These are phyloP conservation scores for Exsudoporus floridanus DNA, from an alignment of 1,284 basidiomycete genomes.

Conservation along the genomic window DNA sequence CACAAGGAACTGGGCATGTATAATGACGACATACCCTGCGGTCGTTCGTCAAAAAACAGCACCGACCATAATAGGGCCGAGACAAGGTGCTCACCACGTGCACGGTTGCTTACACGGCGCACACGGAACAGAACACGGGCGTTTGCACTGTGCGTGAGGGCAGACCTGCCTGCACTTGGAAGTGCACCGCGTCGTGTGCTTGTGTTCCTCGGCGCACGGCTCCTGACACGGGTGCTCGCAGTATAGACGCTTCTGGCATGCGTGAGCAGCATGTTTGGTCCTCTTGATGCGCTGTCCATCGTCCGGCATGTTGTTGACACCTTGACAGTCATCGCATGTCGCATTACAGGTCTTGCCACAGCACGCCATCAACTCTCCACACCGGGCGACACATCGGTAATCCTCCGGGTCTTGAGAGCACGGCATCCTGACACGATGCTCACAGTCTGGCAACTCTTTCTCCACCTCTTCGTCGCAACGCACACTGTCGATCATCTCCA, in stretches of 20 bases:
- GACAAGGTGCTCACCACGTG: slow-evolving; percentile 43
- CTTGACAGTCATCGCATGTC: slow-evolving; percentile 53
- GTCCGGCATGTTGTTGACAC: slow-evolving; percentile 21
- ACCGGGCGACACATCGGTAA: slow-evolving; percentile 44
- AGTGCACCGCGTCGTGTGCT: slow-evolving; percentile 49
- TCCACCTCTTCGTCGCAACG: slow-evolving; percentile 45
- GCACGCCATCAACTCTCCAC: slow-evolving; percentile 49
- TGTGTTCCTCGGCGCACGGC: slow-evolving; percentile 51
- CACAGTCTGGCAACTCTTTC: slow-evolving; percentile 55
- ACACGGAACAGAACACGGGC: slow-evolving; percentile 55
- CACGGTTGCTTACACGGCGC: slow-evolving; percentile 64
- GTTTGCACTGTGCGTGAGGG: slow-evolving; percentile 48
- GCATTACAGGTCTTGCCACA: slow-evolving; percentile 55
- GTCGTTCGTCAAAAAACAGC: neutral
- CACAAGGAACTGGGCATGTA: slow-evolving; percentile 64
- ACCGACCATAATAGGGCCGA: neutral
- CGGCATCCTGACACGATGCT: slow-evolving; percentile 48
- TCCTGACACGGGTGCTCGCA: slow-evolving; percentile 59
- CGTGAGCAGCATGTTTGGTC: slow-evolving; percentile 45
- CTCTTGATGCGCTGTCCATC: slow-evolving; percentile 24
- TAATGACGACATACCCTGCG: slow-evolving; percentile 54
- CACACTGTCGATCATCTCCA: slow-evolving; percentile 47
- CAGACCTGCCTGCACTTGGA: slow-evolving; percentile 57
- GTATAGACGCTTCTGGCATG: slow-evolving; percentile 52
- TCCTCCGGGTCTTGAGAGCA: slow-evolving; percentile 48